Base-by-base conservation (phyloP, 1,284 basidiomycete genomes). In the Trichosporon sp. region DNA sequence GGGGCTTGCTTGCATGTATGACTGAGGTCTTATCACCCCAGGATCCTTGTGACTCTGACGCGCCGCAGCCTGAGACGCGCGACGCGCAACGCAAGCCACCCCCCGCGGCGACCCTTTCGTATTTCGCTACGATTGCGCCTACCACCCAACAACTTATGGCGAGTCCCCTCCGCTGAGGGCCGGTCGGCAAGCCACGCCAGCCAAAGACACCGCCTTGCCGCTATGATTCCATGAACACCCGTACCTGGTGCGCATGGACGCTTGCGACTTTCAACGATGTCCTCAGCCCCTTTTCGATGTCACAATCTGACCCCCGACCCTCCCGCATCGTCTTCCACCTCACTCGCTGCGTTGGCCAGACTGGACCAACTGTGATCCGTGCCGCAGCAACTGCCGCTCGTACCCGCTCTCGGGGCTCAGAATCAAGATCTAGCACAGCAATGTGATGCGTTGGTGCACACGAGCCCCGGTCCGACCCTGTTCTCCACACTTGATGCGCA, bases 401-500 rank as follows among this genome's bases (percentile, higher is more conserved):
- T 63, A 19, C 59, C 32, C 59, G 59, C 59, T 63, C 59, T 16
- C 59, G 10, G 21, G 14, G 31, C 31, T 35, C 59, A 16, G 59
- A 63, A 35, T 35, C 59, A 35, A 63, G 59, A 63, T 63, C 31
- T 31, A 63, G 59, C 59, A 63, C 59, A 37, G 59, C 59, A 63
- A 63, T 63, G 59, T 63, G 59, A 35, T 63, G 59, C 59, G n/a
- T n/a, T n/a, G 59, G 32, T 32, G 32, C 59, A 8, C 59, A 35
- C 31, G 32, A 35, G 59, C 31, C 59, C 32, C 31, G 8, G 31
- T 37, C 59, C 59, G 51, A 63, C 59, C 59, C 59, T 63, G 59
- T 10, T 35, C 32, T 37, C 59, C 32, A n/a, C 59, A 32, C 59
- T n/a, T 14, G 16, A 4, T 6, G 32, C 59, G 59, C 59, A 35